Percentiles rank a stretch among this genome's conserved stretches.
Conservation (phyloP, 1,139 yeast genomes). For the Suhomyces yuchorum region DNA sequence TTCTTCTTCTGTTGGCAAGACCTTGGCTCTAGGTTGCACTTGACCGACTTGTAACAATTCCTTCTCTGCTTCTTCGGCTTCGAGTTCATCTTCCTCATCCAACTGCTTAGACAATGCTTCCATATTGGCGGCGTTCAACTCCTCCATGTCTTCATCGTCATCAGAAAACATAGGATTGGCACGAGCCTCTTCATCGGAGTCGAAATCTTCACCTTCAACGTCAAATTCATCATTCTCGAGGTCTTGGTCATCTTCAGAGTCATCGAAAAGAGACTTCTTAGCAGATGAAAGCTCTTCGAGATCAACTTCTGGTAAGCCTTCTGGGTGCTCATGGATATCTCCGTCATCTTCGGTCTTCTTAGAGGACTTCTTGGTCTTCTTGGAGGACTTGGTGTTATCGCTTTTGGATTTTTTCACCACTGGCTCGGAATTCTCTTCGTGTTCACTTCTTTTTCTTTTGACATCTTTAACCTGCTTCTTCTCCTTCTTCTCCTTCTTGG, state of each 20-base stretch:
- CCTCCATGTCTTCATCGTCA: slow-evolving; percentile 76
- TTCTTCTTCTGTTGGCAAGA: slow-evolving; percentile 64
- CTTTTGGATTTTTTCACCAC: slow-evolving; percentile 30
- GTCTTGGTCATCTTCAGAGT: slow-evolving; percentile 49
- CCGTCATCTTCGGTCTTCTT: slow-evolving; percentile 32
- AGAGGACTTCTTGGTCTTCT: slow-evolving; percentile 16
- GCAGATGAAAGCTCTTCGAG: slow-evolving; percentile 63
- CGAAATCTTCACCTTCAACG: slow-evolving; percentile 46
- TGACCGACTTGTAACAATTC: slow-evolving; percentile 61
- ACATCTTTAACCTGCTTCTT: slow-evolving; percentile 44
- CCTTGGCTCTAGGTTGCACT: slow-evolving; percentile 68
- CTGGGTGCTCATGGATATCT: slow-evolving; percentile 31
- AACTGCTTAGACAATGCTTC: slow-evolving; percentile 71
- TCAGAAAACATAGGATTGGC: slow-evolving; percentile 86
- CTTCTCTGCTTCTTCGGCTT: slow-evolving; percentile 76
- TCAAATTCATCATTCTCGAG: slow-evolving; percentile 42
- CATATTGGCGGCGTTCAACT: slow-evolving; percentile 84
- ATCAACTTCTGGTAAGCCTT: slow-evolving; percentile 61
- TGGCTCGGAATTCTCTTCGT: slow-evolving; percentile 17
- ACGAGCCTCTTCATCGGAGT: slow-evolving; percentile 57
- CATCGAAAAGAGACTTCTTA: slow-evolving; percentile 77
- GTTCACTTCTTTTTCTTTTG: slow-evolving; percentile 20
- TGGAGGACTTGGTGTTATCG: slow-evolving; percentile 19
- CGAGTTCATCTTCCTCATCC: slow-evolving; percentile 71
- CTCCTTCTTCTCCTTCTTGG: slow-evolving; percentile 53